Conservation (phyloP, 2,329 filamentous ascomycete species). For the Alternaria postmessia region DNA sequence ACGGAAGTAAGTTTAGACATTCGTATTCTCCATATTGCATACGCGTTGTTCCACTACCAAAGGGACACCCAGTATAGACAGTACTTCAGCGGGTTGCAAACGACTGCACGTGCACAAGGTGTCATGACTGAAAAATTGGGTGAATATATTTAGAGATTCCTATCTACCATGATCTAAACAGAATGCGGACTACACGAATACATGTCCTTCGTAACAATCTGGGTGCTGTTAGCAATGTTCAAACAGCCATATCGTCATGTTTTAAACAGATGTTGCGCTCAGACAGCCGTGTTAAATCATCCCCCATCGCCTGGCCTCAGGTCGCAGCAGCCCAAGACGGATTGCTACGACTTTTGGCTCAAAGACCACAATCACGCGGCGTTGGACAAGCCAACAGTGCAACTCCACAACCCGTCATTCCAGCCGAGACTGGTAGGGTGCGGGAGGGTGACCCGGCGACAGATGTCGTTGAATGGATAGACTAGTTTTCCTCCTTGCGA, state of each 20-base stretch:
- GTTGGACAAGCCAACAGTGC: conserved; percentile 54
- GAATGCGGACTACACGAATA: background rate
- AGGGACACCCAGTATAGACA: background rate
- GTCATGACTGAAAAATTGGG: background rate
- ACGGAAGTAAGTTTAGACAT: background rate
- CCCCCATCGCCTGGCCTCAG: conserved; percentile 66
- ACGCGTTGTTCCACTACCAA: background rate
- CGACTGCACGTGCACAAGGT: no score
- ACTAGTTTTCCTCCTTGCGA: conserved; percentile 67
- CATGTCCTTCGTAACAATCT: background rate
- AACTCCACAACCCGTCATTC: conserved; percentile 82
- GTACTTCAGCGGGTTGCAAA: background rate
- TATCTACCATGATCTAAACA: background rate
- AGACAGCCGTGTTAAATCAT: conserved; percentile 77
- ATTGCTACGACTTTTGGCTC: conserved; percentile 44
- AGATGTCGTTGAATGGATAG: conserved; percentile 70
- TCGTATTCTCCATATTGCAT: background rate
- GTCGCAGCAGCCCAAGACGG: conserved; percentile 56
- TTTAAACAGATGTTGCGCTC: conserved; percentile 49
- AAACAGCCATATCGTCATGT: conserved; percentile 5
- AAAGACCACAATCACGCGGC: conserved; percentile 66
- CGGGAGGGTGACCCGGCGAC: conserved; percentile 75
- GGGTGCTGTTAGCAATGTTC: conserved; percentile 22
- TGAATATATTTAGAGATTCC: background rate
- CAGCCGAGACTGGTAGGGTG: conserved; percentile 67